These are phyloP conservation scores for Claviceps capensis DNA, from an alignment of 2,329 filamentous ascomycete species.

Conservation along the genomic window DNA sequence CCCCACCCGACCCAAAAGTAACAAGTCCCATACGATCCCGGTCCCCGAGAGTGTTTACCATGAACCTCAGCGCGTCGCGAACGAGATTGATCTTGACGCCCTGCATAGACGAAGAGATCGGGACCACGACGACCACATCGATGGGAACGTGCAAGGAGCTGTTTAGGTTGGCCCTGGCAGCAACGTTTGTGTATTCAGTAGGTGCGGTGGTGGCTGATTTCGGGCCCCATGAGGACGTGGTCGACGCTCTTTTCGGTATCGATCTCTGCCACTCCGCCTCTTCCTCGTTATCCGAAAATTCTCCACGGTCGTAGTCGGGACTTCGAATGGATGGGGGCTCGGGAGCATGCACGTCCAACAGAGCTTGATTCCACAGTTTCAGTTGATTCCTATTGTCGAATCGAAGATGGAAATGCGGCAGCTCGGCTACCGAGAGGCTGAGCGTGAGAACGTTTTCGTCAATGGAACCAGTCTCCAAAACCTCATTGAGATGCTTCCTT, in stretches of 20 bases:
- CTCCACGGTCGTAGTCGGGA: constrained; percentile 64
- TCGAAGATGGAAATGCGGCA: constrained; percentile 86
- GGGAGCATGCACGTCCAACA: constrained; percentile 68
- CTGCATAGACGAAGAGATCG: constrained; percentile 96
- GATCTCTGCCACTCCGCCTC: constrained; percentile 63
- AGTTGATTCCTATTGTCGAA: constrained; percentile 76
- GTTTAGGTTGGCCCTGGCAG: constrained; percentile 30
- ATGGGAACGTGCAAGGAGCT: constrained; percentile 71
- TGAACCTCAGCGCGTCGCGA: constrained; percentile 80
- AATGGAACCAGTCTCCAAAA: constrained; percentile 52
- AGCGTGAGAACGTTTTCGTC: constrained; percentile 81
- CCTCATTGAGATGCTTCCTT: constrained; percentile 91
- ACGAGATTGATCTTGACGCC: constrained; percentile 96
- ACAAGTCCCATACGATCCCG: constrained; percentile 94
- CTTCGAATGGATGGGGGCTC: constrained; percentile 51
- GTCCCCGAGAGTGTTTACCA: constrained; percentile 80
- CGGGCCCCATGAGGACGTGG: constrained; percentile 67
- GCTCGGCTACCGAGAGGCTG: constrained; percentile 77
- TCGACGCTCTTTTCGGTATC: constrained; percentile 57
- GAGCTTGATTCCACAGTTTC: constrained; percentile 78
- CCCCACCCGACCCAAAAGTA: constrained; percentile 88
- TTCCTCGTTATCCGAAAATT: constrained; percentile 73
- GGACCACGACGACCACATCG: constrained; percentile 91
- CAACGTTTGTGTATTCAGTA: constrained; percentile 78
- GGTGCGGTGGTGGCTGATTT: constrained; percentile 79